Percentiles rank a stretch among this genome's conserved stretches.
These are phyloP conservation scores for Xylaria acuta DNA, from an alignment of 495 filamentous ascomycete genomes.

Conservation along the genomic window DNA sequence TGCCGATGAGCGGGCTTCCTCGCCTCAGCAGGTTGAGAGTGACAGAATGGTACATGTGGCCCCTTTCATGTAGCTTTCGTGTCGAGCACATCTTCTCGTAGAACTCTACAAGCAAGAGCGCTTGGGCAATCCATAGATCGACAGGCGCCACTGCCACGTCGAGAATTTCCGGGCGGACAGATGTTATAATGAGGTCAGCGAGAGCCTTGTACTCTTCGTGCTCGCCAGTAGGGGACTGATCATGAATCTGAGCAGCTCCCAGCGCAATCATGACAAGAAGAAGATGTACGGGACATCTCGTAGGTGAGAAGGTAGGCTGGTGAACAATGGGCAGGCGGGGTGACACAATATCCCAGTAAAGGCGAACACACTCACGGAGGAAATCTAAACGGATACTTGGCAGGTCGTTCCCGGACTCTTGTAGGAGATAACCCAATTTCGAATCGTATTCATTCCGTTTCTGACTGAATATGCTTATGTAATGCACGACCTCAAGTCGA, in stretches of 20 bases:
- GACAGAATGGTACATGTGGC: conserved; percentile 95
- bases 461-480: conserved; percentile 78
- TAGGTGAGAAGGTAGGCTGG: conserved; percentile 85
- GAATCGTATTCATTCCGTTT: conserved; percentile 74
- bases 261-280: conserved; percentile 88
- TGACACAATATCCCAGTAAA: conserved; percentile 94
- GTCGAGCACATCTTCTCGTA: conserved; percentile 98
- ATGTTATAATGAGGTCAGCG: conserved; percentile 82
- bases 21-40: conserved; percentile 91
- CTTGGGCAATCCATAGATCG: conserved; percentile 93
- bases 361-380: conserved; percentile 90
- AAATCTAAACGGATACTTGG: conserved; percentile 83
- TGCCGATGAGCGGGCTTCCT: conserved; percentile 88
- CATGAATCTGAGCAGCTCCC: conserved; percentile 87
- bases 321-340: conserved; percentile 93
- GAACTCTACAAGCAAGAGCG: conserved; percentile 84
- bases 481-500: conserved; percentile 75
- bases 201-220: conserved; percentile 76
- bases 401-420: conserved; percentile 67
- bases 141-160: conserved; percentile 86
- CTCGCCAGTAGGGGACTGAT: conserved; percentile 69
- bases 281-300: conserved; percentile 79
- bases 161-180: conserved; percentile 86
- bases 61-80: conserved; percentile 85
- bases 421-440: conserved; percentile 73